Conservation (phyloP, 495 filamentous ascomycete species). For the Penicillium lagena region DNA sequence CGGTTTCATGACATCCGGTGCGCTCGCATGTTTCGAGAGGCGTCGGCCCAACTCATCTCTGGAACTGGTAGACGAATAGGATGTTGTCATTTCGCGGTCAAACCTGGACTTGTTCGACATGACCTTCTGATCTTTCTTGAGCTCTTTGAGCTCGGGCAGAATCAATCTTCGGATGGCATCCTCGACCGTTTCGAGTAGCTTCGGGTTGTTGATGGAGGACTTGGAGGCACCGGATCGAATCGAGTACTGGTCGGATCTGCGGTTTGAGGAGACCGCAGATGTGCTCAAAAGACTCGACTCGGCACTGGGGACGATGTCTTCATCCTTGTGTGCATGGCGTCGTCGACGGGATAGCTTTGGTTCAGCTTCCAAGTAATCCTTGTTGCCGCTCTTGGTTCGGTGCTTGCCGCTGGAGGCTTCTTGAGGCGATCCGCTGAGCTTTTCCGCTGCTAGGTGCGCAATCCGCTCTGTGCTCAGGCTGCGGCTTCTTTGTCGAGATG, state of each 20-base stretch:
- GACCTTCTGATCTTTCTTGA: slow-evolving; percentile 81
- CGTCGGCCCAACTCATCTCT: slow-evolving; percentile 52
- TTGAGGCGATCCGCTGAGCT: slow-evolving; percentile 45
- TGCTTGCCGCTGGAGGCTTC: slow-evolving; percentile 44
- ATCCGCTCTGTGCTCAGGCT: slow-evolving; percentile 71
- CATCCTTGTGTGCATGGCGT: slow-evolving; percentile 54
- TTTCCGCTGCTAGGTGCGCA: slow-evolving; percentile 64
- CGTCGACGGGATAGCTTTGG: slow-evolving; percentile 52
- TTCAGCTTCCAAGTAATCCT: slow-evolving; percentile 52
- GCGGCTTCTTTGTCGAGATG: slow-evolving; percentile 57
- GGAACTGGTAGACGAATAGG: slow-evolving; percentile 53
- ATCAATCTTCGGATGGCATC: slow-evolving; percentile 92
- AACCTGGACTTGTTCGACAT: slow-evolving; percentile 54
- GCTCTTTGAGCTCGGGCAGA: slow-evolving; percentile 80
- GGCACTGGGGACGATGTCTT: slow-evolving; percentile 55
- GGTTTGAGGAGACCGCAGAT: slow-evolving; percentile 63
- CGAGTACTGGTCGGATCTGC: slow-evolving; percentile 70
- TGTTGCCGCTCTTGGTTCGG: slow-evolving; percentile 53
- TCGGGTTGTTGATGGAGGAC: slow-evolving; percentile 91
- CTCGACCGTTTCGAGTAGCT: slow-evolving; percentile 89
- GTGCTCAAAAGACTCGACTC: slow-evolving; percentile 70
- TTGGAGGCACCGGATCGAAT: slow-evolving; percentile 70
- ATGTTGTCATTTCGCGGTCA: slow-evolving; percentile 54
- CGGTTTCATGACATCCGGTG: slow-evolving; percentile 61
- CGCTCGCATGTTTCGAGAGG: slow-evolving; percentile 62